Percentiles rank a stretch among this genome's conserved stretches.
Conservation (phyloP, 495 filamentous ascomycete species). For the Daldinia caldariorum region DNA sequence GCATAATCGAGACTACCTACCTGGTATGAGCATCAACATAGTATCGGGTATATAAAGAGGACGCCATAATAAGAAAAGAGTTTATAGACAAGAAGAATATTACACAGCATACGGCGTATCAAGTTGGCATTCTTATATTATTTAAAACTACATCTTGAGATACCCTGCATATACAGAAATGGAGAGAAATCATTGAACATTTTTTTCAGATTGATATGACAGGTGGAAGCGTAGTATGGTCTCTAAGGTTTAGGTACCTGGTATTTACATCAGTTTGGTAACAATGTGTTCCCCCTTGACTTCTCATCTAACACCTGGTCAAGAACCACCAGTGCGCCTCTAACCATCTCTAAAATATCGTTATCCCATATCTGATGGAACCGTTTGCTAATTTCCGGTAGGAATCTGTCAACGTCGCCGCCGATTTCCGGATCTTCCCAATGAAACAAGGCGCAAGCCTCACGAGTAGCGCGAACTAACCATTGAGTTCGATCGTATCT, state of each 20-base stretch:
- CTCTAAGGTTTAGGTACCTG: too few relatives aligned
- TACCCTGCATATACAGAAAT: background rate
- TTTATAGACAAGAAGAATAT: background rate
- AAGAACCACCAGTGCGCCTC: conserved; percentile 21
- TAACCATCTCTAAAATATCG: conserved; percentile 51
- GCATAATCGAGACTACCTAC: background rate
- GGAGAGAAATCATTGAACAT: background rate
- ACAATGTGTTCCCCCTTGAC: background rate
- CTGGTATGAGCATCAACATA: background rate
- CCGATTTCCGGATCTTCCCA: conserved; percentile 48
- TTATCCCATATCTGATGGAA: conserved; percentile 57
- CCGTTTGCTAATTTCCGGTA: conserved; percentile 37
- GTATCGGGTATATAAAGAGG: background rate
- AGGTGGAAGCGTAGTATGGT: background rate
- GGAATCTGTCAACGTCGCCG: conserved; percentile 47
- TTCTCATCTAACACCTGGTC: conserved; percentile 10
- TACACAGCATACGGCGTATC: background rate
- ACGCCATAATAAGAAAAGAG: background rate
- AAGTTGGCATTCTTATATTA: background rate
- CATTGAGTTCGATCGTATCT: conserved; percentile 53
- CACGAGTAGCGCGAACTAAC: conserved; percentile 50
- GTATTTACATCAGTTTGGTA: conserved; percentile 7
- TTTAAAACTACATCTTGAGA: background rate
- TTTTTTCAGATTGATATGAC: background rate
- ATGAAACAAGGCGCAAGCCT: conserved; percentile 54